Evolutionary conservation across 345 rosid genomes (phyloP).

Genomic region (Psidium friedrichsthalianum): DNA sequence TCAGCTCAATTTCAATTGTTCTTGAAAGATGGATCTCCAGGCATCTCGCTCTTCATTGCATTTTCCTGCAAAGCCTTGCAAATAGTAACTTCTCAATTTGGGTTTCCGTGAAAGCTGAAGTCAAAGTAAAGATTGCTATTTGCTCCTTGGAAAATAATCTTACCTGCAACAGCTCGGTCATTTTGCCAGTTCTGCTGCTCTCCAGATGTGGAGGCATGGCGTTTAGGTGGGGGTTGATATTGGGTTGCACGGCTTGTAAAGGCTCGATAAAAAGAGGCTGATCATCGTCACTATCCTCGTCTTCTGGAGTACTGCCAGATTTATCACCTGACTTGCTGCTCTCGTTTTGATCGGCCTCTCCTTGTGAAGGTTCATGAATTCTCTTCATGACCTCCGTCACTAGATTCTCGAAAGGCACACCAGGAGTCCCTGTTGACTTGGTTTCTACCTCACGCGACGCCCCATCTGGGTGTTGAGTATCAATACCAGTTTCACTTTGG

Average conservation of each 20-base stretch:
- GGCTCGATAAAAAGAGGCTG: slow-evolving; percentile 64
- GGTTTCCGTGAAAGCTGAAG: not conserved
- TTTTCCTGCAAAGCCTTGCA: slow-evolving; percentile 84
- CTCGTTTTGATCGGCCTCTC: slow-evolving; percentile 16
- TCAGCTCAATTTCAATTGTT: not conserved
- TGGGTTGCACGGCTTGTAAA: slow-evolving; percentile 41
- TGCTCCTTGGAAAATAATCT: not conserved
- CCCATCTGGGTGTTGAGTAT: slow-evolving; percentile 1
- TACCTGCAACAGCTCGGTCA: slow-evolving; percentile 93
- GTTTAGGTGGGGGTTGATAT: slow-evolving; percentile 15
- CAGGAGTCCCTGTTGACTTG: slow-evolving; percentile 9
- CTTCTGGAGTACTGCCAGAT: slow-evolving; percentile 9
- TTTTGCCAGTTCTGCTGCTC: slow-evolving; percentile 52
- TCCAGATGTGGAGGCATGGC: slow-evolving; percentile 37
- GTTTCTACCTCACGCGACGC: slow-evolving; percentile 10
- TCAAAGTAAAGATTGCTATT: not conserved
- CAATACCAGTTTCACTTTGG: slow-evolving; percentile 12
- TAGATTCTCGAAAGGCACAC: slow-evolving; percentile 51
- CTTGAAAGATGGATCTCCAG: not conserved
- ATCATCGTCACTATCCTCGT: slow-evolving; percentile 15
- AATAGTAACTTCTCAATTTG: not conserved
- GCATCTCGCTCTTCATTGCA: slow-evolving; percentile 35
- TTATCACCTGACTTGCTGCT: slow-evolving; percentile 4
- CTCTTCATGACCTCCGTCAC: slow-evolving; percentile 45
- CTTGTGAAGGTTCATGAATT: slow-evolving; percentile 22